These are phyloP conservation scores for Hortiboletus campestris DNA, from an alignment of 768 basidiomycete species.

Conservation along the genomic window DNA sequence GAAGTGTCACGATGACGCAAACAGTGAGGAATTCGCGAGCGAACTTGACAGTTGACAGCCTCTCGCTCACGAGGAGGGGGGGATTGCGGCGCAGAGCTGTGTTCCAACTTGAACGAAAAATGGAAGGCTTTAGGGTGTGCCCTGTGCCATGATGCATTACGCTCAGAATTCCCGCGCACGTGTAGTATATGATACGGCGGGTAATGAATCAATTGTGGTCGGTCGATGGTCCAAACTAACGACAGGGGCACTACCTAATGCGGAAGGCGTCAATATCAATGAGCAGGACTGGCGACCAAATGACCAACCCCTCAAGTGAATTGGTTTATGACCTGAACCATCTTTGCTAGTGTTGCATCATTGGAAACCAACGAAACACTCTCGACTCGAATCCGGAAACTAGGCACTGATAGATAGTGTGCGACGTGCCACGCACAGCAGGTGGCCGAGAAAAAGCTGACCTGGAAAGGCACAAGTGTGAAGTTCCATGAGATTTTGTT, in stretches of 20 bases:
- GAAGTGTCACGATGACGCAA: slow-evolving; percentile 2
- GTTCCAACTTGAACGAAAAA: not conserved
- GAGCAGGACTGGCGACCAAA: not conserved
- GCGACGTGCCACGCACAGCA: not conserved
- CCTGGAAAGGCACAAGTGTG: too few relatives aligned
- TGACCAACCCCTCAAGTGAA: not conserved
- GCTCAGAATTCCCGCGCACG: too few relatives aligned
- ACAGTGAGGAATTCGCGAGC: slow-evolving; percentile 5
- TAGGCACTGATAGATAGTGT: too few relatives aligned
- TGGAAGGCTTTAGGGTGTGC: not conserved
- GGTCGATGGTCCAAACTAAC: too few relatives aligned
- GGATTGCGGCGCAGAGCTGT: not conserved
- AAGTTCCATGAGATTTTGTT: too few relatives aligned
- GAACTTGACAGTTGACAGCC: not conserved
- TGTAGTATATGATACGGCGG: too few relatives aligned
- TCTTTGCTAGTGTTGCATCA: not conserved
- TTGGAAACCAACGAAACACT: not conserved
- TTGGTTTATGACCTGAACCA: not conserved
- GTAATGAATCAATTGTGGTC: too few relatives aligned
- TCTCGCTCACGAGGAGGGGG: not conserved
- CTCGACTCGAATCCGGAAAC: too few relatives aligned
- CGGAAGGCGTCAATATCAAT: too few relatives aligned
- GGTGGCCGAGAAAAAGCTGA: not conserved
- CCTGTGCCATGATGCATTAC: not conserved
- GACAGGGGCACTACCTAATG: too few relatives aligned